These are phyloP conservation scores for Scytalidium sp. DNA, from an alignment of 2,329 filamentous ascomycete species.

Conservation along the genomic window DNA sequence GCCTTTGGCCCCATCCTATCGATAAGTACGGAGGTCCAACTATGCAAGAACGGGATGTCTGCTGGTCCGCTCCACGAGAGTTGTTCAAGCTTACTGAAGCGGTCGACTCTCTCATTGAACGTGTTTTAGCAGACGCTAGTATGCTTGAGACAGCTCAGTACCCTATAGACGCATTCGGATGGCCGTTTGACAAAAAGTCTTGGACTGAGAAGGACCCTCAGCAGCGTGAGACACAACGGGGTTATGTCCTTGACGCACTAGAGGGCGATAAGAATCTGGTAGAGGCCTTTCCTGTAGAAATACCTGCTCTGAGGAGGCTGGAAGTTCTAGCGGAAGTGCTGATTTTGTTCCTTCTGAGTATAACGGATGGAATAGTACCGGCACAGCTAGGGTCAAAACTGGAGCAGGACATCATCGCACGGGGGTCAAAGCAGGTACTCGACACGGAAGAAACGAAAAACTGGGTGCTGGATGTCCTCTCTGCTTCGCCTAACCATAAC, in stretches of 20 bases:
- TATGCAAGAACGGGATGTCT: slow-evolving; percentile 52
- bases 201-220: slow-evolving; percentile 31
- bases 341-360: slow-evolving; percentile 68
- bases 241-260: slow-evolving; percentile 59
- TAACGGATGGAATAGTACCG: slow-evolving; percentile 78
- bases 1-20: slow-evolving; percentile 30
- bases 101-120: slow-evolving; percentile 57
- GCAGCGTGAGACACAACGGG: slow-evolving; percentile 26
- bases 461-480: slow-evolving; percentile 70
- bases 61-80: slow-evolving; percentile 81
- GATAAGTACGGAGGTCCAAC: slow-evolving; percentile 26
- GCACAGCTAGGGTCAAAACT: slow-evolving; percentile 67
- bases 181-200: slow-evolving; percentile 49
- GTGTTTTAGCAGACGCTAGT: slow-evolving; percentile 56
- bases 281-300: slow-evolving; percentile 59
- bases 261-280: slow-evolving; percentile 66
- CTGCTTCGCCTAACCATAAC: slow-evolving; percentile 71
- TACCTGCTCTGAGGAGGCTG: slow-evolving; percentile 63
- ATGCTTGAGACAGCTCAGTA: slow-evolving; percentile 55
- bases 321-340: slow-evolving; percentile 73
- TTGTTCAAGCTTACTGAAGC: slow-evolving; percentile 86
- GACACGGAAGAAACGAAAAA: slow-evolving; percentile 54
- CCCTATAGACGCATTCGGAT: slow-evolving; percentile 51
- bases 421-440: slow-evolving; percentile 38
- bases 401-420: slow-evolving; percentile 50